phyloP scores from a whole-genome alignment of 208 protist species.

The Acanthamoeba lugdunensis region DNA sequence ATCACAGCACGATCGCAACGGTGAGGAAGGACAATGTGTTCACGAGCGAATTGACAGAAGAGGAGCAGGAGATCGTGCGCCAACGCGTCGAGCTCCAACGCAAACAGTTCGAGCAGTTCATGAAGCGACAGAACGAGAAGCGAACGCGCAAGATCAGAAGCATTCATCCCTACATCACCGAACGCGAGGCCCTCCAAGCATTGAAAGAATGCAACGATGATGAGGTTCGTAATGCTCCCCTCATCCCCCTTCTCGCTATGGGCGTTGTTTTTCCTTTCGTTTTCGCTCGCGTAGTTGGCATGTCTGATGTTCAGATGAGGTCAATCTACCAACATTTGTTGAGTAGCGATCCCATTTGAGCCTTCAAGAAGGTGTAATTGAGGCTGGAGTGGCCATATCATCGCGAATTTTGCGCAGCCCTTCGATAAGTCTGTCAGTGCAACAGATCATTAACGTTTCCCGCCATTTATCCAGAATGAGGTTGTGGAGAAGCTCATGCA shows the following conservation, averaged over 20 bases:
- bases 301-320: neutral
- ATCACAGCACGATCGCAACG: slow-evolving; percentile 35
- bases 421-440: neutral
- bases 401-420: neutral
- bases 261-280: neutral
- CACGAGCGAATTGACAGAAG: slow-evolving; percentile 62
- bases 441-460: slow-evolving; percentile 39
- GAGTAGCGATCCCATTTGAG: neutral
- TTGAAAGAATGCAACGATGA: slow-evolving; percentile 75
- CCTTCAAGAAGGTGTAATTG: neutral
- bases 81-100: slow-evolving; percentile 70
- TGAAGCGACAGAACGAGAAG: slow-evolving; percentile 63
- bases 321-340: neutral
- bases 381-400: neutral
- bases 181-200: slow-evolving; percentile 65
- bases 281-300: neutral
- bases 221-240: slow-evolving; percentile 48
- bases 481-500: slow-evolving; percentile 56
- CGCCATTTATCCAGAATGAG: slow-evolving; percentile 52
- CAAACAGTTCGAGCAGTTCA: slow-evolving; percentile 75
- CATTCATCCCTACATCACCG: slow-evolving; percentile 70
- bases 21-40: slow-evolving; percentile 76
- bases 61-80: slow-evolving; percentile 74
- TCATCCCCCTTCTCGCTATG: neutral
- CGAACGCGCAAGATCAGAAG: slow-evolving; percentile 51